Evolutionary conservation across 352 stramenopile species (phyloP), one percentile per base, ranked within the genome.

Genomic region (Hyaloperonospora arabidopsidis): DNA sequence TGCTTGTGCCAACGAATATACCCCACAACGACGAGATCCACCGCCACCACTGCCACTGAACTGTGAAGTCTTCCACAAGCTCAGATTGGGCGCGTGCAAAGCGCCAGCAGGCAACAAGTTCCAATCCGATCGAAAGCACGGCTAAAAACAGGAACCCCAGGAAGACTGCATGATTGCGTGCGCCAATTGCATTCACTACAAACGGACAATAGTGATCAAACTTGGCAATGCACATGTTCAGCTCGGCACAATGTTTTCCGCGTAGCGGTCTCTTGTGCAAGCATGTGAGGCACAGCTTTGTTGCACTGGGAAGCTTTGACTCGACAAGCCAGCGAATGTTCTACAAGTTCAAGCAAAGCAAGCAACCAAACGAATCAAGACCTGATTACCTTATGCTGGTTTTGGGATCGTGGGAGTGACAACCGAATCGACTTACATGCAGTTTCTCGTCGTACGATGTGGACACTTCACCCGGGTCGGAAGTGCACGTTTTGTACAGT

Each of bases 141-240:
- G 75, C 71, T 21, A 70, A 87, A 44, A 87, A 61, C 28, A 98
- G 68, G 70, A 98, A 98, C 3, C 77, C 61, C 34, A 98, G 70
- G 63, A 99, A 99, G 44, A 74, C 89, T 39, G 76, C 61, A 73
- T 98, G 92, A 76, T 98, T 99, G 28, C 86, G 72, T 34, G 87
- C 76, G 11, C 95, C 96, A 45, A 99, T 88, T 54, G 92, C 98
- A 74, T 95, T 98, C 40, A 88, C 84, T 32, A 88, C 81, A 52
- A 89, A 93, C 11, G 83, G 83, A 19, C 83, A 93, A 52, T 91
- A 90, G 58, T 93, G 83, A 53, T 93, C 83, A 48, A 90, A 93
- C 57, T 74, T 81, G 29, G 82, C 76, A 49, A 93, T 83, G 63
- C 83, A 93, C 18, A 68, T 70, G 54, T 87, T 84, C 36, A 85